A percentile compares a stretch with the other conserved stretches of the same genome.
These are phyloP conservation scores for Russula abietina DNA, from an alignment of 768 basidiomycete genomes.

Conservation along the genomic window DNA sequence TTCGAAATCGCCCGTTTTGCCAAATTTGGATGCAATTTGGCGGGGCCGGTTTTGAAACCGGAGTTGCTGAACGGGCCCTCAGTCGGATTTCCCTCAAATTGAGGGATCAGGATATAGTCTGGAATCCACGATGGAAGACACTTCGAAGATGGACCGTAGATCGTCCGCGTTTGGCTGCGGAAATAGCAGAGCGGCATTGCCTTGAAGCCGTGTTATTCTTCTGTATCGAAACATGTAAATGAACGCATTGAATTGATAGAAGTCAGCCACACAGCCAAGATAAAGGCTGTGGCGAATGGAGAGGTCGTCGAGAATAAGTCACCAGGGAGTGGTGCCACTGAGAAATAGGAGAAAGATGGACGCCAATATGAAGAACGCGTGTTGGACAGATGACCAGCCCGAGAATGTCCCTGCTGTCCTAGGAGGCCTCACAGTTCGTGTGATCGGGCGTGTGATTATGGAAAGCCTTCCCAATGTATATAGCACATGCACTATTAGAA, in stretches of 20 bases:
- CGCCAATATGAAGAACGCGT: not conserved
- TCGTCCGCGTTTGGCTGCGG: too few relatives aligned
- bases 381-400: not conserved
- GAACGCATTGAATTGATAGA: not conserved
- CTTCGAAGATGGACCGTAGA: not conserved
- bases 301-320: not conserved
- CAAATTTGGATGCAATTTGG: too few relatives aligned
- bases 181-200: not conserved
- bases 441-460: not conserved
- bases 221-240: not conserved
- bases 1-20: too few relatives aligned
- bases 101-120: not conserved
- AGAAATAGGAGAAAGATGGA: not conserved
- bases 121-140: not conserved
- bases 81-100: not conserved
- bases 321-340: not conserved
- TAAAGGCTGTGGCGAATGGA: not conserved
- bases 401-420: not conserved
- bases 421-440: not conserved
- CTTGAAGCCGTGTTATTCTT: not conserved
- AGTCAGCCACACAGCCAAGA: not conserved
- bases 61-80: too few relatives aligned
- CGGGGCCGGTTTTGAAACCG: too few relatives aligned
- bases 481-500: not conserved
- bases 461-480: not conserved